A percentile compares a stretch with the other conserved stretches of the same genome.
These are phyloP conservation scores for Ceratobasidium sp. DNA, from an alignment of 1,284 basidiomycete genomes.

Conservation along the genomic window DNA sequence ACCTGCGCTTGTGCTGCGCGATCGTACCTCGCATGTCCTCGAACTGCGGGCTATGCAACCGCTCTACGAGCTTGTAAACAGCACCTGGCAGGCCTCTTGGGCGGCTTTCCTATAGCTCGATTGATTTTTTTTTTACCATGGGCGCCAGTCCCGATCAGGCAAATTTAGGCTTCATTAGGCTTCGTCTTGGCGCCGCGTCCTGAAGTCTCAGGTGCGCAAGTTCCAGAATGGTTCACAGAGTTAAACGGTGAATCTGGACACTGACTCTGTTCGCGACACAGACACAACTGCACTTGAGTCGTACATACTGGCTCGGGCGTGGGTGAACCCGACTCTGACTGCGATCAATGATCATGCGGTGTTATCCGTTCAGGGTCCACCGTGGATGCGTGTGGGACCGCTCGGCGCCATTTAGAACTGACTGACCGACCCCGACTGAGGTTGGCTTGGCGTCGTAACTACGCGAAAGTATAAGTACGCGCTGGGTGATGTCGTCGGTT, in stretches of 20 bases:
- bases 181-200: neutral
- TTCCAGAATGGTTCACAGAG: too few relatives aligned
- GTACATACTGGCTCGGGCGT: neutral
- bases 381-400: neutral
- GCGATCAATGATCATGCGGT: conserved; percentile 25
- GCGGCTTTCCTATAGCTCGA: neutral
- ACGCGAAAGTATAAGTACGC: neutral
- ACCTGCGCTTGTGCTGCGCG: too few relatives aligned
- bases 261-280: neutral
- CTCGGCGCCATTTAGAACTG: neutral
- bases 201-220: too few relatives aligned
- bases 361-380: neutral
- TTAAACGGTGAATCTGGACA: too few relatives aligned
- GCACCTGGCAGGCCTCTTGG: neutral
- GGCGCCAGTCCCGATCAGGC: neutral
- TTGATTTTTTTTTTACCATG: neutral
- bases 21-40: too few relatives aligned
- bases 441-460: neutral
- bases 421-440: conserved; percentile 6
- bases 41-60: too few relatives aligned
- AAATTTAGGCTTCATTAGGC: neutral
- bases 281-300: neutral
- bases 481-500: neutral
- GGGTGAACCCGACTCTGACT: conserved; percentile 9
- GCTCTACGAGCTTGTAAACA: too few relatives aligned